Conservation (phyloP, 805 yeast genomes). For the Yarrowia sp. region DNA sequence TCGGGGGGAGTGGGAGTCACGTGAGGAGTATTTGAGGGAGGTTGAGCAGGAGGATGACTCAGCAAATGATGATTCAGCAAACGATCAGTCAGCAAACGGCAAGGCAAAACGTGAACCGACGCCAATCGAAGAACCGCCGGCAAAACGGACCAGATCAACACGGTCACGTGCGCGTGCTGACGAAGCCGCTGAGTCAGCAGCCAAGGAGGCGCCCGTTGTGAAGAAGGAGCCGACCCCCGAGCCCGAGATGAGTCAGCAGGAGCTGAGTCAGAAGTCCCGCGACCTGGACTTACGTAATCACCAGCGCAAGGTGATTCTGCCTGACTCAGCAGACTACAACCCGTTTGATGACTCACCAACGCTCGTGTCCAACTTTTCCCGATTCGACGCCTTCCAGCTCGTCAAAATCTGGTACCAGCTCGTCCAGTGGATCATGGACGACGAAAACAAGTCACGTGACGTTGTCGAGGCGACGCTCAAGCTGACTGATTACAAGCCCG, state of each 20-base stretch:
- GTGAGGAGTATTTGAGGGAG: not conserved
- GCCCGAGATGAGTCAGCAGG: not conserved
- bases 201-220: not conserved
- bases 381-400: not conserved
- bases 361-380: not conserved
- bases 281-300: not conserved
- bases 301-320: not conserved
- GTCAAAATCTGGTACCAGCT: slow-evolving; percentile 29
- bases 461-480: not conserved
- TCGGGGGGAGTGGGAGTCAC: not conserved
- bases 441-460: slow-evolving; percentile 20
- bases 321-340: not conserved
- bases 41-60: not conserved
- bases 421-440: slow-evolving; percentile 31
- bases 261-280: not conserved
- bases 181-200: not conserved
- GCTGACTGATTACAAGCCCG: not conserved
- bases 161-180: not conserved
- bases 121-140: too few relatives aligned
- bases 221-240: not conserved
- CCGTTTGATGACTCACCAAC: not conserved
- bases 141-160: slow-evolving; percentile 13
- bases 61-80: not conserved
- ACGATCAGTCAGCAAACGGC: not conserved
- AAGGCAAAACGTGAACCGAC: not conserved